phyloP scores from a whole-genome alignment of 306 rosid genomes.

The Lablab purpureus region DNA sequence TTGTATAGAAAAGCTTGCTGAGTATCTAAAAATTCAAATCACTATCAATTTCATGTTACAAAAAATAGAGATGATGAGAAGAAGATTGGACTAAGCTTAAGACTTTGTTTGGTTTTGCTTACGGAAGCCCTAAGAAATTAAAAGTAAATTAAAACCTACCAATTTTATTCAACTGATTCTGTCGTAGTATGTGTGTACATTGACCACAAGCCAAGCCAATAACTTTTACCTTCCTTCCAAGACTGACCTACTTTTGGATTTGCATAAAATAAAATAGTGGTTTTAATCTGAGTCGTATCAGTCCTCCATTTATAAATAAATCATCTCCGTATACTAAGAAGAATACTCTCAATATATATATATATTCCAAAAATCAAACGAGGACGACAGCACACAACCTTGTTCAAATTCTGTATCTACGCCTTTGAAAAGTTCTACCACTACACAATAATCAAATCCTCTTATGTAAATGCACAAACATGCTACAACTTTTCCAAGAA shows the following conservation, averaged over 20 bases:
- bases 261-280: neutral
- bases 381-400: neutral
- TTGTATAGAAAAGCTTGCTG: no score
- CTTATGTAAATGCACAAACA: neutral
- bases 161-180: neutral
- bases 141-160: neutral
- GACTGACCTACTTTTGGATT: neutral
- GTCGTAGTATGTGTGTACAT: neutral
- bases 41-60: slow-evolving; percentile 42
- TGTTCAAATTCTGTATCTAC: neutral
- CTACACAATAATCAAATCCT: neutral
- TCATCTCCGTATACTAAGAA: no score
- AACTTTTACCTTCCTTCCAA: neutral
- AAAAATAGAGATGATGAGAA: slow-evolving; percentile 22
- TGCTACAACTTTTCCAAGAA: neutral
- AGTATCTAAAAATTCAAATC: slow-evolving; percentile 28
- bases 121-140: neutral
- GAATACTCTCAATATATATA: no score
- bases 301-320: neutral
- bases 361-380: neutral
- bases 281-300: neutral
- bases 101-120: neutral
- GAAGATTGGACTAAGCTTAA: neutral
- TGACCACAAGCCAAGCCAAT: slow-evolving; percentile 20
- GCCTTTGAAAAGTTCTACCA: neutral